Evolutionary conservation across 2,329 filamentous ascomycete genomes (phyloP), one percentile per base, ranked within the genome.

Genomic region (Massarina eburnea): DNA sequence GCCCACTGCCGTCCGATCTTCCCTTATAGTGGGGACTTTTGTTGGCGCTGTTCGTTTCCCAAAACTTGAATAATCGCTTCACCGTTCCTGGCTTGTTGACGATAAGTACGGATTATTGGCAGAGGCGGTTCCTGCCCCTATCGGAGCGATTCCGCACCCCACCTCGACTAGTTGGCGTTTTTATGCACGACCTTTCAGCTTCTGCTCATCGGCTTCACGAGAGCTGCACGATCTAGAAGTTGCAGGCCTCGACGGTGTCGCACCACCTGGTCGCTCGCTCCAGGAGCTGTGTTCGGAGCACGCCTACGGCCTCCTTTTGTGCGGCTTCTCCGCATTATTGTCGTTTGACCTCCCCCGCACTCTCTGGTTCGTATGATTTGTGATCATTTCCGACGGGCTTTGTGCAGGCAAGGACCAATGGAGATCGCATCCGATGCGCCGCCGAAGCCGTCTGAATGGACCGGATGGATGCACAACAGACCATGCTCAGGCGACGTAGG

Each of bases 371-470:
- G 32, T 17, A 35, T 24, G 8, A 26, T 37, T 42, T 38, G 33
- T 45, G 46, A 52, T 39, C 5, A 14, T 6, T 30, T 14, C 27
- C 27, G 27, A 14, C 24, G 3, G 37, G 8, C 8, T 20, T 37
- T 1, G 29, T 22, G n/a, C 26, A 29, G 24, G 18, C 27, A 17
- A 44, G 57, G 61, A 47, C 52, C 34, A 66, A 64, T 49, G 59
- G 57, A 62, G 57, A 58, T 47, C 51, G 58, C 54, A 55, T 60
- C 61, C 58, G 59, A 55, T 19, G 41, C 48, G 42, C 20, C 29
- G 47, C 45, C 48, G 61, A 51, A 14, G 42, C 46, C 47, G 27
- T 19, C 45, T 43, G 43, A 45, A 47, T 45, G 51, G 49, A 43
- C 51, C 55, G 56, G 51, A 55, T 48, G 46, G 52, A 48, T 45